Evolutionary conservation across 2,329 filamentous ascomycete genomes (phyloP).

Genomic region (Botrytis elliptica): DNA sequence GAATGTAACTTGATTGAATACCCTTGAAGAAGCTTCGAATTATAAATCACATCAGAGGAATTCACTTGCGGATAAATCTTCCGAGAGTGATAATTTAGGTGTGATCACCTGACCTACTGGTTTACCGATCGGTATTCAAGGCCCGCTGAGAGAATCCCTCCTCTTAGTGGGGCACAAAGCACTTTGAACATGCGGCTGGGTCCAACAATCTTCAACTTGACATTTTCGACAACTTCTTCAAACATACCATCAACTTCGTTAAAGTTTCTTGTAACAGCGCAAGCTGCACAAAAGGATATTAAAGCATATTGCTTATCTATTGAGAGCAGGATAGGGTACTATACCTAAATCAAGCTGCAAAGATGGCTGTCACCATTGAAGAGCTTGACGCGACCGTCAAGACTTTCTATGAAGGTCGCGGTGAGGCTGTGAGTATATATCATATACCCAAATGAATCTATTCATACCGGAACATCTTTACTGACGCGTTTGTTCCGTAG

Average conservation of each 20-base stretch:
- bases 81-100: background rate
- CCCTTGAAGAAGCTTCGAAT: background rate
- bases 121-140: constrained; percentile 13
- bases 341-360: constrained; percentile 39
- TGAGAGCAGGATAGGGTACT: constrained; percentile 31
- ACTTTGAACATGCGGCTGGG: constrained; percentile 28
- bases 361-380: constrained; percentile 73
- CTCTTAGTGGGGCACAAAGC: constrained; percentile 25
- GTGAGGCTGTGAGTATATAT: constrained; percentile 70
- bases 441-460: constrained; percentile 7
- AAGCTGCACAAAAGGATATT: constrained; percentile 31
- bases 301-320: constrained; percentile 26
- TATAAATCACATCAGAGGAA: background rate
- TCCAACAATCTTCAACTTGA: constrained; percentile 24
- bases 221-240: constrained; percentile 28
- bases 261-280: constrained; percentile 30
- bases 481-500: constrained; percentile 54
- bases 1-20: background rate
- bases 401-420: constrained; percentile 95
- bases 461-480: constrained; percentile 27
- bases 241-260: constrained; percentile 25
- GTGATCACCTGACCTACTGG: constrained; percentile 4
- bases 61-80: background rate
- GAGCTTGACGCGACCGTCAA: constrained; percentile 97
- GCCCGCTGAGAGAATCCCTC: constrained; percentile 18